These are phyloP conservation scores for Phytophthora agathidicida DNA, from an alignment of 352 stramenopile genomes.

Conservation along the genomic window DNA sequence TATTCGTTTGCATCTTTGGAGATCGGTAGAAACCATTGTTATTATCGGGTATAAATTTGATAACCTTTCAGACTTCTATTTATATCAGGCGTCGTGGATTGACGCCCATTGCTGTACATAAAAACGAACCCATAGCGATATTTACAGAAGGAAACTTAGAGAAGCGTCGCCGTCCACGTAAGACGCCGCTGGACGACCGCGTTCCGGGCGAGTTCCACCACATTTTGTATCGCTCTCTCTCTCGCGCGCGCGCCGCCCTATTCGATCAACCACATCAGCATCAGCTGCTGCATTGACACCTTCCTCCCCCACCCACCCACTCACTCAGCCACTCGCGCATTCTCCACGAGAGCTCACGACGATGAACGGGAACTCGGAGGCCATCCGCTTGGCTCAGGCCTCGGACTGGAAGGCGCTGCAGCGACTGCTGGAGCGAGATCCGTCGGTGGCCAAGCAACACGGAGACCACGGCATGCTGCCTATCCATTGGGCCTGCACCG, in stretches of 20 bases:
- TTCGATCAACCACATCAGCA: neutral
- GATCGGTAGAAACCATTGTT: too few species aligned
- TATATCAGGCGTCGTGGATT: too few species aligned
- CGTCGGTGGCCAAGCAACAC: slow-evolving; percentile 46
- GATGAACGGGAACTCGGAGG: slow-evolving; percentile 54
- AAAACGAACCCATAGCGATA: slow-evolving; percentile 21
- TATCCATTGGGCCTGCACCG: slow-evolving; percentile 83
- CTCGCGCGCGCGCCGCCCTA: slow-evolving; percentile 3
- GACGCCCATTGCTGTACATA: too few species aligned
- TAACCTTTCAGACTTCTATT: too few species aligned
- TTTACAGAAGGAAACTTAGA: slow-evolving; percentile 19
- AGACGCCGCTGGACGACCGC: neutral
- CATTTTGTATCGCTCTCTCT: slow-evolving; percentile 15
- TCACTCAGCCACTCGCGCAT: slow-evolving; percentile 8
- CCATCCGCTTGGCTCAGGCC: slow-evolving; percentile 75
- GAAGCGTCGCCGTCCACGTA: slow-evolving; percentile 7
- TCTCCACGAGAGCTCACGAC: neutral
- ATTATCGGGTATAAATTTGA: too few species aligned
- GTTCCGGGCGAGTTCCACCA: slow-evolving; percentile 31
- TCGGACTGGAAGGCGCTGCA: slow-evolving; percentile 80
- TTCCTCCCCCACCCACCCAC: neutral
- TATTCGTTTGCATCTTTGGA: too few species aligned
- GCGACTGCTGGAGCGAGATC: slow-evolving; percentile 61
- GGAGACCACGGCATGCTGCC: slow-evolving; percentile 88
- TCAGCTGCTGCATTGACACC: neutral